Base-by-base conservation (phyloP, 192 early-diverging fungal genomes). In the Coemansia sp. region DNA sequence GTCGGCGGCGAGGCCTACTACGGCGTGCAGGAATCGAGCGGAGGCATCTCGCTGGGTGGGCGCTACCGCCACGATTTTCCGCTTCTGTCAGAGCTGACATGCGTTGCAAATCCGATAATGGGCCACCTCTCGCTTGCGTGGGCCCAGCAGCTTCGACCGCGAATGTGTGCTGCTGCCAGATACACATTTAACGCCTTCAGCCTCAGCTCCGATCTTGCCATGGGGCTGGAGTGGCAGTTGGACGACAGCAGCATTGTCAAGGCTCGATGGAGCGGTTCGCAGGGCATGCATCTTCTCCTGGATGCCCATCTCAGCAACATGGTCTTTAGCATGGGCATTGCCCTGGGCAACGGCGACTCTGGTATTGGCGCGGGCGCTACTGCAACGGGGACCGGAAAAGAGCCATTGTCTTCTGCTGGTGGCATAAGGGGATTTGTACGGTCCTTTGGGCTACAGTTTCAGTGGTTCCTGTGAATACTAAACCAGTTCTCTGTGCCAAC, bases 101-200 rank as follows among this genome's bases (percentile, higher is more conserved):
- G 93, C 55, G 83, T 90, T 10, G 61, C 89, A 33, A 98, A 94
- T 57, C 95, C 94, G 14, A 89, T 96, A 66, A 94, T 98, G 88
- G 97, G 97, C 31, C 93, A 96, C 64, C 70, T 94, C 65, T 87
- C 91, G 37, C 76, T 89, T 27, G 85, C 90, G 6, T 97, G 94
- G 84, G 88, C 89, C 0, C 86, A 92, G 19, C 87, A 90, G 58
- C 83, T 97, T 22, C 83, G 84, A 28, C 82, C 83, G 3, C 82
- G 85, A 28, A 61, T 92, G 34, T 85, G 83, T 13, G 80, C 94
- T 52, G 85, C 93, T 33, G 89, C 91, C 2, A 84, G 91, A 20
- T 98, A 94, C 74, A 88, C 94, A 55, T 91, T 96, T 70, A 96
- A 95, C 52, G 84, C 91, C 10, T 97, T 94, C 70, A 91, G 89